phyloP scores from a whole-genome alignment of 441 rosid species.

The Biscutella laevigata region DNA sequence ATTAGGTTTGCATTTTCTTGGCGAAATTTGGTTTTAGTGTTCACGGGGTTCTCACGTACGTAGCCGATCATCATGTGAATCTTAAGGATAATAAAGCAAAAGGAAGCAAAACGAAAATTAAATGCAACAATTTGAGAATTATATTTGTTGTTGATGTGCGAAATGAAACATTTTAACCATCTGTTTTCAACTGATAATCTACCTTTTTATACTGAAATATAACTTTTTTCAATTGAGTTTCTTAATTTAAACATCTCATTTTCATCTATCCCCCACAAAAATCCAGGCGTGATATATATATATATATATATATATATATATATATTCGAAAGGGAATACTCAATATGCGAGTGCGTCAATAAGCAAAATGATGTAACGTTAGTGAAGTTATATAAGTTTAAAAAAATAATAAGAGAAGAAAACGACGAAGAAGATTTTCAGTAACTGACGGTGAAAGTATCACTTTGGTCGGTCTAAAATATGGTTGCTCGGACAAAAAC shows the following conservation, averaged over 20 bases:
- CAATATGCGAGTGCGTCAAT: conserved; percentile 22
- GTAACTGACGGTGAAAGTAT: conserved; percentile 7
- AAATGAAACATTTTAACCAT: too few species aligned
- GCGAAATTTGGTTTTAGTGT: conserved; percentile 12
- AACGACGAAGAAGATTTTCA: conserved; percentile 18
- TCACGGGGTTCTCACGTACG: conserved; percentile 24
- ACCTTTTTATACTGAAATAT: not conserved
- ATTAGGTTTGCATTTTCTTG: too few species aligned
- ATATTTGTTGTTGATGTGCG: too few species aligned
- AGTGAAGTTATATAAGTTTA: not conserved
- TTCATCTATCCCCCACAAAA: conserved; percentile 20
- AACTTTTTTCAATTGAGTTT: not conserved
- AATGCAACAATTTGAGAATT: not conserved
- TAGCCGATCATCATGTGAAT: conserved; percentile 26
- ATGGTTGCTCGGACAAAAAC: conserved; percentile 4
- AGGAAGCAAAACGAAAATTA: not conserved
- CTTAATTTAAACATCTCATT: conserved; percentile 17
- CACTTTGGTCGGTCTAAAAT: conserved; percentile 9
- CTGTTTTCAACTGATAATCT: too few species aligned
- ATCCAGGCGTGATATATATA: conserved; percentile 11
- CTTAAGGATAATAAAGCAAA: conserved; percentile 6
- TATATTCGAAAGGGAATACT: conserved; percentile 20
- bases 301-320: too few species aligned
- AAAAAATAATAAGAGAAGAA: not conserved
- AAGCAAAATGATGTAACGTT: conserved; percentile 21